These are phyloP conservation scores for Vitis riparia DNA, from an alignment of 164 flowering plant genomes.

Conservation along the genomic window DNA sequence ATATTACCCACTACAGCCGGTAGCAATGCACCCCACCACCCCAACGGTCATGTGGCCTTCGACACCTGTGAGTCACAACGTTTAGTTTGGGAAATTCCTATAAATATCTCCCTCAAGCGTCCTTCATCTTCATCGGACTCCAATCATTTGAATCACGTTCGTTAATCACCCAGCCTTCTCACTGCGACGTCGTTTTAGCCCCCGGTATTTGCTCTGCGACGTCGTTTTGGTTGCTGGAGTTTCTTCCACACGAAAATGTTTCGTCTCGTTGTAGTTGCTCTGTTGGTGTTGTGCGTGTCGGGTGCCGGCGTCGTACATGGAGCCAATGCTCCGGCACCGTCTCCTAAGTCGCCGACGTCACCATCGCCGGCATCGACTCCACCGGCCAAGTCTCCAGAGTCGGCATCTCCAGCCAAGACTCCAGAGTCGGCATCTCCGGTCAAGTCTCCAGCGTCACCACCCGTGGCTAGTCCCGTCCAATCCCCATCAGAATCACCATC, in stretches of 20 bases:
- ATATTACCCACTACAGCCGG: slow-evolving; percentile 19
- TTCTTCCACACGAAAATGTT: background rate
- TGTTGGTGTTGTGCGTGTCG: slow-evolving; percentile 5
- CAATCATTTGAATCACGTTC: too few species aligned
- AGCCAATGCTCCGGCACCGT: slow-evolving; percentile 26
- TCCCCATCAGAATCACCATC: slow-evolving; percentile 18
- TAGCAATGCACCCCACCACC: slow-evolving; percentile 8
- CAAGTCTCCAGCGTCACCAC: slow-evolving; percentile 5
- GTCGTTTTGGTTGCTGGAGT: background rate
- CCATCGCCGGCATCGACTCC: slow-evolving; percentile 8
- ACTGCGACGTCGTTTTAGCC: too few species aligned
- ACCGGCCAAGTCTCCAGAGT: slow-evolving; percentile 1
- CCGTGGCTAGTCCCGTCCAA: slow-evolving; percentile 8
- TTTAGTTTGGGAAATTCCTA: too few species aligned
- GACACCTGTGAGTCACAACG: too few species aligned
- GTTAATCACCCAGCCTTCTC: too few species aligned
- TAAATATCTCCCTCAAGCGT: too few species aligned
- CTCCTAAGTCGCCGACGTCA: slow-evolving; percentile 20
- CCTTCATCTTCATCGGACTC: too few species aligned
- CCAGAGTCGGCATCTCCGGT: slow-evolving; percentile 14
- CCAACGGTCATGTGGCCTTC: slow-evolving; percentile 37
- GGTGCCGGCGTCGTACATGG: slow-evolving; percentile 22
- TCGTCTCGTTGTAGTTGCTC: background rate
- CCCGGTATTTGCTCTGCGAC: too few species aligned
- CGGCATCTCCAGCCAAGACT: slow-evolving; percentile 6